phyloP scores from a whole-genome alignment of 345 rosid species.

The Excoecaria cochinchinensis region DNA sequence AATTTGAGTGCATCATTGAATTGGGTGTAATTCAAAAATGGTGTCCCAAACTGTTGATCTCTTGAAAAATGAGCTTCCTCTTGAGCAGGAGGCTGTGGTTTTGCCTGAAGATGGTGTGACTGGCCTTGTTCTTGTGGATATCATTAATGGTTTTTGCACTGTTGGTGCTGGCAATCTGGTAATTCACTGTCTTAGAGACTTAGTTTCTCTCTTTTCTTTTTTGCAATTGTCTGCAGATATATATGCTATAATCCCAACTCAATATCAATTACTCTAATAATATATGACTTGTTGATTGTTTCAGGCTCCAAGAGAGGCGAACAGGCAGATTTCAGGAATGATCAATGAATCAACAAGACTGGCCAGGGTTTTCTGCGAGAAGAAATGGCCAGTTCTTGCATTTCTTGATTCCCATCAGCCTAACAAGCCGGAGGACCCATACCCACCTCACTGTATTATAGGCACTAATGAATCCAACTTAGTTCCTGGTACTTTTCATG shows the following conservation, averaged over 20 bases:
- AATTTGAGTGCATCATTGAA: neutral
- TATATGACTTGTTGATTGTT: neutral
- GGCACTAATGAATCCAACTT: conserved; percentile 78
- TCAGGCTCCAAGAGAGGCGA: conserved; percentile 64
- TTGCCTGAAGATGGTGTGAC: conserved; percentile 44
- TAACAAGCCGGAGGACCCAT: conserved; percentile 72
- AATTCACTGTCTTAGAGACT: neutral
- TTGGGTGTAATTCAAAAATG: conserved; percentile 19
- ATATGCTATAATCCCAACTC: too few relatives aligned
- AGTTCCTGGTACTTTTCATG: conserved; percentile 55
- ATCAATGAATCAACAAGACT: conserved; percentile 59
- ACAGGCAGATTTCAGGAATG: conserved; percentile 70
- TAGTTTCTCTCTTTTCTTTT: neutral
- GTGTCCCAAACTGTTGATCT: conserved; percentile 36
- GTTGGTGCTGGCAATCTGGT: conserved; percentile 85
- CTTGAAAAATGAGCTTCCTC: conserved; percentile 57
- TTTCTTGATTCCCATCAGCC: conserved; percentile 82
- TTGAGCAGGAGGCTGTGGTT: conserved; percentile 45
- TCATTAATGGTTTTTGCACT: conserved; percentile 82
- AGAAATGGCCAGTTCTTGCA: conserved; percentile 79
- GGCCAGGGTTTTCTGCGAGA: conserved; percentile 55
- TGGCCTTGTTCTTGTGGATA: conserved; percentile 77
- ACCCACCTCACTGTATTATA: conserved; percentile 77
- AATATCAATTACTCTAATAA: too few relatives aligned
- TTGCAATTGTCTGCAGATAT: neutral